Evolutionary conservation across 2,329 filamentous ascomycete species (phyloP).

Genomic region (Talaromyces verruculosus): DNA sequence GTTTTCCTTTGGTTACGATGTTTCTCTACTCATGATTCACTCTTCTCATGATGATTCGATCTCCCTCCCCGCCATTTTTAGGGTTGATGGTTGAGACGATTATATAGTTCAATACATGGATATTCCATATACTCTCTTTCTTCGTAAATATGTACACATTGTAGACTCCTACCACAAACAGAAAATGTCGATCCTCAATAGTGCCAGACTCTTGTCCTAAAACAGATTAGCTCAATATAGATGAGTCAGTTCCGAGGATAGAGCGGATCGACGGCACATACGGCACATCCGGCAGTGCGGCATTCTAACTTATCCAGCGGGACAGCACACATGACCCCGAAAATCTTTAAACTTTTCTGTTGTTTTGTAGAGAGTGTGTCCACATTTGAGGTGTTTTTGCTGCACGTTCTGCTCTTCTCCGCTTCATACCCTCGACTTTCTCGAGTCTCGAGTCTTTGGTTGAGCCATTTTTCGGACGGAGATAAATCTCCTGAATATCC

Average conservation of each 20-base stretch:
- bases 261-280: not conserved
- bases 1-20: not conserved
- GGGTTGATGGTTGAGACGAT: slow-evolving; percentile 14
- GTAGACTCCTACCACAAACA: not conserved
- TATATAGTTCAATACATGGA: slow-evolving; percentile 3
- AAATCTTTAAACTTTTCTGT: not conserved
- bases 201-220: not conserved
- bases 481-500: no score
- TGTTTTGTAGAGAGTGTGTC: not conserved
- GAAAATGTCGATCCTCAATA: not conserved
- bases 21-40: slow-evolving; percentile 5
- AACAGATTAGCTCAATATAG: not conserved
- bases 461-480: no score
- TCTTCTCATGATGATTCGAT: slow-evolving; percentile 10
- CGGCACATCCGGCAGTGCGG: not conserved
- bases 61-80: slow-evolving; percentile 6
- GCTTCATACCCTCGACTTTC: no score
- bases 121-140: not conserved
- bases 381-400: no score
- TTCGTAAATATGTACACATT: no score
- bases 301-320: not conserved
- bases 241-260: not conserved
- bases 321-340: not conserved
- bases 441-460: no score
- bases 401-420: no score